Conservation (phyloP, 208 protist species). For the Strigomonas culicis region DNA sequence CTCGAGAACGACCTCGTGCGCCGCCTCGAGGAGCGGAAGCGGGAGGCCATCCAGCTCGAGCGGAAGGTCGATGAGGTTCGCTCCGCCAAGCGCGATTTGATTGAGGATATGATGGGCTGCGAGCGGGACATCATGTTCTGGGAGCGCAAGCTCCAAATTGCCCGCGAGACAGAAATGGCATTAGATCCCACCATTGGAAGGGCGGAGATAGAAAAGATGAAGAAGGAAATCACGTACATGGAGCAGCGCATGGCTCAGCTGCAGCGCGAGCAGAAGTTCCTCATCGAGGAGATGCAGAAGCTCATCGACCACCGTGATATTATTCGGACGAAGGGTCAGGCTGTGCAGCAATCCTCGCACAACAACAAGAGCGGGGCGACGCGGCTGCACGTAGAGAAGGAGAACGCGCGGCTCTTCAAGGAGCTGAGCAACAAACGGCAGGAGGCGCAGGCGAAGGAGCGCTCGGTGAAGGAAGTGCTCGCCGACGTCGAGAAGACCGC, state of each 20-base stretch:
- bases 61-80: conserved; percentile 76
- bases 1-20: conserved; percentile 91
- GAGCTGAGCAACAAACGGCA: conserved; percentile 86
- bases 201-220: conserved; percentile 94
- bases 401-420: conserved; percentile 82
- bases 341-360: conserved; percentile 57
- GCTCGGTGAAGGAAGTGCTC: conserved; percentile 76
- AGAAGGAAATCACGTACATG: conserved; percentile 95
- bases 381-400: conserved; percentile 77
- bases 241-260: conserved; percentile 89
- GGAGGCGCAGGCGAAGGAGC: conserved; percentile 79
- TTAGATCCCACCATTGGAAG: conserved; percentile 92
- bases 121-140: conserved; percentile 95
- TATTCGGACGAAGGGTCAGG: conserved; percentile 91
- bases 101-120: conserved; percentile 89
- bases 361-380: conserved; percentile 64
- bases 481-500: conserved; percentile 76
- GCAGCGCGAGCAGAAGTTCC: conserved; percentile 90
- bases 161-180: conserved; percentile 94
- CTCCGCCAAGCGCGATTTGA: conserved; percentile 71
- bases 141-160: conserved; percentile 96
- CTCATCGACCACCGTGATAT: conserved; percentile 92
- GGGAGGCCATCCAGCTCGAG: conserved; percentile 88
- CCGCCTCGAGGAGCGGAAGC: conserved; percentile 88
- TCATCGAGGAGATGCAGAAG: conserved; percentile 95